A percentile compares a stretch with the other conserved stretches of the same genome.
phyloP scores from a whole-genome alignment of 345 rosid species.

The Salix koriyanagi region DNA sequence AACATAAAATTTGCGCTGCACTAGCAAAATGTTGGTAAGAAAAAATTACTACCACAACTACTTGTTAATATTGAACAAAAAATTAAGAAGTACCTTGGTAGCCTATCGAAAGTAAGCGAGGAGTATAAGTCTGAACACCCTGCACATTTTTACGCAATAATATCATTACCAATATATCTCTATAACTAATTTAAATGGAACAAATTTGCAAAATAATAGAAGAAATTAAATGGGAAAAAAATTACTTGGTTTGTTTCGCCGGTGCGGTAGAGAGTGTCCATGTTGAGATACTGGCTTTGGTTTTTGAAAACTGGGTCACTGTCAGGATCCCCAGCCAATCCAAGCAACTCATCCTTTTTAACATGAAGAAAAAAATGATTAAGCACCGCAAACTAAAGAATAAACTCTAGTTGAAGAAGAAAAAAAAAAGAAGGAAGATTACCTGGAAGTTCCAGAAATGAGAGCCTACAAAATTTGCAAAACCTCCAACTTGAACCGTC shows the following conservation, averaged over 20 bases:
- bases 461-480: slow-evolving; percentile 89
- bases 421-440: not conserved
- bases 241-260: slow-evolving; percentile 75
- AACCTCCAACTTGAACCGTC: slow-evolving; percentile 77
- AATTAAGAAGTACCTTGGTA: slow-evolving; percentile 55
- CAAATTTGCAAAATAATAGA: not conserved
- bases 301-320: slow-evolving; percentile 63
- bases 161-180: not conserved
- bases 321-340: slow-evolving; percentile 64
- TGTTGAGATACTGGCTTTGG: slow-evolving; percentile 38
- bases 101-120: slow-evolving; percentile 72
- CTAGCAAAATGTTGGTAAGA: too few relatives aligned
- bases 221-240: not conserved
- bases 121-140: slow-evolving; percentile 76
- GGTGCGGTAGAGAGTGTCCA: slow-evolving; percentile 76
- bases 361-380: not conserved
- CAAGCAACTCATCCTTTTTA: slow-evolving; percentile 82
- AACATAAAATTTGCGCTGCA: too few relatives aligned
- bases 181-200: not conserved
- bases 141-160: slow-evolving; percentile 26
- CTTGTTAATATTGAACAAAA: not conserved
- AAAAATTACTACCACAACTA: not conserved
- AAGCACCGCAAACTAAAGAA: not conserved
- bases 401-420: not conserved
- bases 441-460: slow-evolving; percentile 99